A percentile compares a stretch with the other conserved stretches of the same genome.
Conservation (phyloP, 140 eudicot species). For the Oenanthe javanica region DNA sequence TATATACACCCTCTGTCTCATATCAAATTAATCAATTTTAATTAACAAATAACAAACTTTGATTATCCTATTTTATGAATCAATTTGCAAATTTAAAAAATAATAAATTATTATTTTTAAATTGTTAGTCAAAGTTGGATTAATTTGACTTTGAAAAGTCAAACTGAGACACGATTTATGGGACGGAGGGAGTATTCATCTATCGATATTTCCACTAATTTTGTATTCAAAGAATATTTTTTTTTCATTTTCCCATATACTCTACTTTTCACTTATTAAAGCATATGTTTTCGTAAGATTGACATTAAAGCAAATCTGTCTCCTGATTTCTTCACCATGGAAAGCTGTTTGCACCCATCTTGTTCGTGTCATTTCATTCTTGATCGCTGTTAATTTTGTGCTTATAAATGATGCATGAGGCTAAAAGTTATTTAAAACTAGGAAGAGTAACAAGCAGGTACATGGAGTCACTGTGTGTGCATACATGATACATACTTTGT, state of each 20-base stretch:
- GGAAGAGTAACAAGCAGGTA: not conserved
- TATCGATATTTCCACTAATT: not conserved
- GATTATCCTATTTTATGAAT: too few relatives aligned
- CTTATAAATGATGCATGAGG: not conserved
- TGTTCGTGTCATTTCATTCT: not conserved
- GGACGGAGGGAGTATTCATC: not conserved
- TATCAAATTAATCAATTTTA: too few relatives aligned
- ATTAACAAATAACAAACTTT: too few relatives aligned
- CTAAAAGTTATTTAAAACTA: not conserved
- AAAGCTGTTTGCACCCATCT: not conserved
- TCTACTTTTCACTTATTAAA: too few relatives aligned
- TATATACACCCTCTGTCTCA: too few relatives aligned
- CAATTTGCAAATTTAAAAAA: too few relatives aligned
- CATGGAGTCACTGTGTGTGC: not conserved
- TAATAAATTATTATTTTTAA: too few relatives aligned
- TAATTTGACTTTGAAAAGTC: too few relatives aligned
- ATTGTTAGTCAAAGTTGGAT: too few relatives aligned
- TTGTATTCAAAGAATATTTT: not conserved
- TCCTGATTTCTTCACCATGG: not conserved
- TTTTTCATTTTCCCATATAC: not conserved
- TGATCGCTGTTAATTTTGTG: not conserved
- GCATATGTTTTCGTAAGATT: too few relatives aligned
- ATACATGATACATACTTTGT: not conserved
- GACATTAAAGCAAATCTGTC: not conserved
- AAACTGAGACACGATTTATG: too few relatives aligned